phyloP scores from a whole-genome alignment of 1,139 yeast genomes.

The Yamadazyma aaseri region DNA sequence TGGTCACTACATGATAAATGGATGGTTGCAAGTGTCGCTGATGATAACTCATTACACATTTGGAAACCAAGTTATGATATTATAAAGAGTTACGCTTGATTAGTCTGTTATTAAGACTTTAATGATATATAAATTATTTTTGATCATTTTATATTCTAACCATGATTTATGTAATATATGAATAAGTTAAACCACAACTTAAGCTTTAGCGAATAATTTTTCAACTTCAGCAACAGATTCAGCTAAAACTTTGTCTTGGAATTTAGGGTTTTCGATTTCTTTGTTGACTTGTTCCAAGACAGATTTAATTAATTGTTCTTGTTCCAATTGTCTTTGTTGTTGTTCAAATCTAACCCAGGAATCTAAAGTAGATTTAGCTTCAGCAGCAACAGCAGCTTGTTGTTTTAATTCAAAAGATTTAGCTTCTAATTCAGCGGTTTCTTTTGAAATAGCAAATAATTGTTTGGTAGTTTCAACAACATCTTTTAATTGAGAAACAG shows the following conservation, averaged over 20 bases:
- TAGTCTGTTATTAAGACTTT: no score
- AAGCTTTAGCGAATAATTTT: slow-evolving; percentile 62
- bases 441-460: slow-evolving; percentile 90
- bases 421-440: slow-evolving; percentile 92
- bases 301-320: slow-evolving; percentile 82
- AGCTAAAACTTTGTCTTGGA: slow-evolving; percentile 88
- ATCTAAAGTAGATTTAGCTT: slow-evolving; percentile 94
- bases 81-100: slow-evolving; percentile 13
- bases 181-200: slow-evolving; percentile 6
- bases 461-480: slow-evolving; percentile 90
- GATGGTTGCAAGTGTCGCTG: slow-evolving; percentile 80
- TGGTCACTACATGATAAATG: slow-evolving; percentile 85
- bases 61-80: slow-evolving; percentile 62
- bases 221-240: slow-evolving; percentile 93
- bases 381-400: slow-evolving; percentile 78
- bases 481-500: slow-evolving; percentile 85
- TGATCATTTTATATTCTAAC: slow-evolving; percentile 2
- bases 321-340: slow-evolving; percentile 95
- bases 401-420: slow-evolving; percentile 91
- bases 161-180: slow-evolving; percentile 4
- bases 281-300: slow-evolving; percentile 87
- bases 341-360: slow-evolving; percentile 99
- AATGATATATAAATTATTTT: not conserved
- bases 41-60: slow-evolving; percentile 83
- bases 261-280: slow-evolving; percentile 82